Evolutionary conservation across 179 eudicot species (phyloP).

Genomic region (Beta corolliflora): DNA sequence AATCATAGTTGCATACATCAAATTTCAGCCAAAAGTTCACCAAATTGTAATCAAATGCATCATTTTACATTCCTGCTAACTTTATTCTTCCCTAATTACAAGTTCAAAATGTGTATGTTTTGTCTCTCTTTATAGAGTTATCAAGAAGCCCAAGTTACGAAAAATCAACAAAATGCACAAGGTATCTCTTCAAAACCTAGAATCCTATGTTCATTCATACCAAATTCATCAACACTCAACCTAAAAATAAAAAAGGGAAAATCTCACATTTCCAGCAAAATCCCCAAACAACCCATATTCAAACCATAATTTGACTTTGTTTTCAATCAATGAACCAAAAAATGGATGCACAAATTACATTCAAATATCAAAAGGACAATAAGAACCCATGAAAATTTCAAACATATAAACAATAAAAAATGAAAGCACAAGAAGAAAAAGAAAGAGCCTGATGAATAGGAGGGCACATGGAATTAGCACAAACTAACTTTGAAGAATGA

Average conservation of each 20-base stretch:
- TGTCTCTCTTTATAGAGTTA: not conserved
- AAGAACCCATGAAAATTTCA: too few relatives aligned
- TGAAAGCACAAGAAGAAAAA: too few relatives aligned
- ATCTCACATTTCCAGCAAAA: slow-evolving; percentile 6
- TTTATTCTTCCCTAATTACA: slow-evolving; percentile 1
- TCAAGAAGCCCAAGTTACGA: not conserved
- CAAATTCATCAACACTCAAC: not conserved
- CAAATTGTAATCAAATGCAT: too few relatives aligned
- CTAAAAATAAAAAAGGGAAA: not conserved
- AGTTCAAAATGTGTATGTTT: slow-evolving; percentile 10
- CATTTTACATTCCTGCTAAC: slow-evolving; percentile 9
- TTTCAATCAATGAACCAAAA: not conserved
- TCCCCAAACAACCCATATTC: not conserved
- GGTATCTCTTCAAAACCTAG: too few relatives aligned
- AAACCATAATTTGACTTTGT: slow-evolving; percentile 3
- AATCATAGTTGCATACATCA: too few relatives aligned
- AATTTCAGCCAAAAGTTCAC: too few relatives aligned
- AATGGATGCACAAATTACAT: not conserved
- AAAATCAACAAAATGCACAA: not conserved
- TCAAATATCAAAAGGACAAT: not conserved
- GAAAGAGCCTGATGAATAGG: slow-evolving; percentile 41
- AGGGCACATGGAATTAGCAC: slow-evolving; percentile 47
- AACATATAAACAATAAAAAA: not conserved
- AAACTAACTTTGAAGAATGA: slow-evolving; percentile 39
- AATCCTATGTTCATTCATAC: not conserved